Evolutionary conservation across 345 rosid genomes (phyloP).

Genomic region (Pugionium dolabratum): DNA sequence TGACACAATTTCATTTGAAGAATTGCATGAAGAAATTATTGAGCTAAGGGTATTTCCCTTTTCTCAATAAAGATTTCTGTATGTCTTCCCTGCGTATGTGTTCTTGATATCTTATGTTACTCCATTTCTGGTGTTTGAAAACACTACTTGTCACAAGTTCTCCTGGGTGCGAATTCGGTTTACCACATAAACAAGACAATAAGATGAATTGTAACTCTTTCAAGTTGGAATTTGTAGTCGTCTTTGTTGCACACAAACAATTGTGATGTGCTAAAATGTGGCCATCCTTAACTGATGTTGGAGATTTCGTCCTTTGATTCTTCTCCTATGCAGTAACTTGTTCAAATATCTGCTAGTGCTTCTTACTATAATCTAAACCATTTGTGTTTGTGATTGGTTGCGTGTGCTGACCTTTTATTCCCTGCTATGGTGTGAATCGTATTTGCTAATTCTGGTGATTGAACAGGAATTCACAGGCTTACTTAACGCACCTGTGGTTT

Average conservation of each 20-base stretch:
- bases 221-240: not conserved
- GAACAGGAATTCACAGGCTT: conserved; percentile 79
- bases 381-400: conserved; percentile 1
- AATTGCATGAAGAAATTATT: conserved; percentile 61
- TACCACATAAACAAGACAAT: conserved; percentile 1
- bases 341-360: conserved; percentile 7
- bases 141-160: not conserved
- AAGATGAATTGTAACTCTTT: not conserved
- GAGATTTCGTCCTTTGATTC: conserved; percentile 7
- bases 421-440: conserved; percentile 19
- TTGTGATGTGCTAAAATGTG: conserved; percentile 8
- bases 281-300: not conserved
- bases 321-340: not conserved
- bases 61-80: conserved; percentile 13
- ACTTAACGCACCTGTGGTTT: conserved; percentile 82
- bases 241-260: not conserved
- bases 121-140: conserved; percentile 2
- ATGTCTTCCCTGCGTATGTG: conserved; percentile 22
- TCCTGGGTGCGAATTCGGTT: not conserved
- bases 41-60: conserved; percentile 67
- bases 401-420: not conserved
- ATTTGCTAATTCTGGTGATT: conserved; percentile 43
- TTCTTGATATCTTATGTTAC: conserved; percentile 11
- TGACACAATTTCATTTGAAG: conserved; percentile 66
- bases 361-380: not conserved